A percentile compares a stretch with the other conserved stretches of the same genome.
Evolutionary conservation across 768 basidiomycete genomes (phyloP).

Genomic region (Hypholoma fasciculare): DNA sequence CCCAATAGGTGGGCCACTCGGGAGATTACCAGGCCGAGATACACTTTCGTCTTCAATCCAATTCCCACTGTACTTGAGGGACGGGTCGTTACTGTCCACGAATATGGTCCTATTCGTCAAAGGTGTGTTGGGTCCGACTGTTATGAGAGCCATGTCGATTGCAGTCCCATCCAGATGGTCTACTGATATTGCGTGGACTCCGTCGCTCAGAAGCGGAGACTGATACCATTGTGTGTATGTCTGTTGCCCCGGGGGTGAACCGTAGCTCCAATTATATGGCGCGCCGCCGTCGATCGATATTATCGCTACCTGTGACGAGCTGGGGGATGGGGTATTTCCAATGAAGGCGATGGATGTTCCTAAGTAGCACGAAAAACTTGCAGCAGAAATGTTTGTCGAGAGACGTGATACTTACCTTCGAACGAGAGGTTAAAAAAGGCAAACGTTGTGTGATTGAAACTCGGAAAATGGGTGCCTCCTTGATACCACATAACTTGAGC

Average conservation of each 20-base stretch:
- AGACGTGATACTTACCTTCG: constrained; percentile 2
- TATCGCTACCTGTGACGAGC: not conserved
- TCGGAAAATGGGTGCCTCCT: constrained; percentile 3
- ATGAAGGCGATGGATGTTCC: not conserved
- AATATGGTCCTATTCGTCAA: not conserved
- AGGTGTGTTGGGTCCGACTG: not conserved
- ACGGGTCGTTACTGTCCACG: not conserved
- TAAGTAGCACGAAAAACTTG: not conserved
- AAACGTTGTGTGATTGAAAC: not conserved
- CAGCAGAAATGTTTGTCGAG: not conserved
- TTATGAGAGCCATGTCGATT: not conserved
- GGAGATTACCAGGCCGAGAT: not conserved
- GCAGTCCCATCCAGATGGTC: not conserved
- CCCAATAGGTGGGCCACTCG: not conserved
- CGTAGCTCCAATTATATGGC: not conserved
- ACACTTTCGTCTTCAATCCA: not conserved
- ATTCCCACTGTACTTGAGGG: not conserved
- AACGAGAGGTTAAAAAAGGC: constrained; percentile 6
- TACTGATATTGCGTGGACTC: not conserved
- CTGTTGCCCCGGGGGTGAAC: not conserved
- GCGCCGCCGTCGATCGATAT: not conserved
- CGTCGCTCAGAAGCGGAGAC: not conserved
- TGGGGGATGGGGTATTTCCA: not conserved
- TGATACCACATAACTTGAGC: constrained; percentile 7
- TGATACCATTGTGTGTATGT: constrained; percentile 3